Percentiles rank a stretch among this genome's conserved stretches.
Evolutionary conservation across 2,329 filamentous ascomycete genomes (phyloP).

Genomic region (Aureobasidium musti): DNA sequence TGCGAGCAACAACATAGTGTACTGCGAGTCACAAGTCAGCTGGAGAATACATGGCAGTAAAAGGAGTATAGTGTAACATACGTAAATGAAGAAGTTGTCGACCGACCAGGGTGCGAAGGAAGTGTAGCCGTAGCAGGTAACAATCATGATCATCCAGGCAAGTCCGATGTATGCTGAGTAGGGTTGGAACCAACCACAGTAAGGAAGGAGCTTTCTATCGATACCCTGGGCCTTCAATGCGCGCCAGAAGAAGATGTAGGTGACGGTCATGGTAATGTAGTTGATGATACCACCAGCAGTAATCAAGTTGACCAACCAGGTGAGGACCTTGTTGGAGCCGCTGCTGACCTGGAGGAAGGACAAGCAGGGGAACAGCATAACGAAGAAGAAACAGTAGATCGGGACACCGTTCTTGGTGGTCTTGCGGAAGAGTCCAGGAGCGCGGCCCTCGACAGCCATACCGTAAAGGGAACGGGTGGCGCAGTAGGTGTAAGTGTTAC

Average conservation of each 20-base stretch:
- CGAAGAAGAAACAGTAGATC: constrained; percentile 56
- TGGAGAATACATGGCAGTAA: no score
- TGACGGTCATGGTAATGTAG: constrained; percentile 62
- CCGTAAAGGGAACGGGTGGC: constrained; percentile 57
- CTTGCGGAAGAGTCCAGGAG: constrained; percentile 57
- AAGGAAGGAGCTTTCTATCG: constrained; percentile 58
- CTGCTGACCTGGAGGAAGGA: constrained; percentile 37
- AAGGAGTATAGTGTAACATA: constrained; percentile 19
- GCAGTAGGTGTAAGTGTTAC: constrained; percentile 59
- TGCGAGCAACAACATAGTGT: constrained; percentile 59
- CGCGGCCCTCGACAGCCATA: constrained; percentile 55
- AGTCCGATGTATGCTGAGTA: constrained; percentile 55
- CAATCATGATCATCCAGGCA: constrained; percentile 40
- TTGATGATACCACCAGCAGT: constrained; percentile 60
- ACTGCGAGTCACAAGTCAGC: constrained; percentile 35
- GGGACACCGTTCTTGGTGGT: constrained; percentile 62
- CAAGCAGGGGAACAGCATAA: constrained; percentile 40
- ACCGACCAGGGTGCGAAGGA: constrained; percentile 52
- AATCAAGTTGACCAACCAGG: constrained; percentile 54
- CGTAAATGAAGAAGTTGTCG: constrained; percentile 50
- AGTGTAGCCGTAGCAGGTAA: constrained; percentile 59
- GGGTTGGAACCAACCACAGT: constrained; percentile 58
- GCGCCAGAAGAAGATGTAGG: constrained; percentile 61
- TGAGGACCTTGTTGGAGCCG: constrained; percentile 35
- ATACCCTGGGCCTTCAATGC: constrained; percentile 56